A percentile compares a stretch with the other conserved stretches of the same genome.
Conservation (phyloP, 768 basidiomycete species). For the Termitomyces sp. region DNA sequence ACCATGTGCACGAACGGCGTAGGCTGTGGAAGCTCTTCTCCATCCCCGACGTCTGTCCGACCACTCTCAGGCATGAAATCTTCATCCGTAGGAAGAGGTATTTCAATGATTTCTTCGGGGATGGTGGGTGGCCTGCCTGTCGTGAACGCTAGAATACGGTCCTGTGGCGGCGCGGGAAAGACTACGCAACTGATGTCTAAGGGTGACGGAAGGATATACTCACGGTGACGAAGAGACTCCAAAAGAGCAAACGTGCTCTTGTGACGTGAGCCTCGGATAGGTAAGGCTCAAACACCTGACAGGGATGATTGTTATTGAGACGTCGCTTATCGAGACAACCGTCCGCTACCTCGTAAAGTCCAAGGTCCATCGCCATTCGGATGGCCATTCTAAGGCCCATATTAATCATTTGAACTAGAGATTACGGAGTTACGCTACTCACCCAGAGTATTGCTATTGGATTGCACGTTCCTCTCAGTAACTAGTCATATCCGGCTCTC, state of each 20-base stretch:
- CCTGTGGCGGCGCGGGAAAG: not conserved
- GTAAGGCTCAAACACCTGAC: slow-evolving; percentile 10
- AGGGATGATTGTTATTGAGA: not conserved
- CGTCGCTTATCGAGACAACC: slow-evolving; percentile 1
- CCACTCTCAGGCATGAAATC: slow-evolving; percentile 10
- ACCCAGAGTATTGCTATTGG: slow-evolving; percentile 15
- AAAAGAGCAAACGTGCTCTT: slow-evolving; percentile 12
- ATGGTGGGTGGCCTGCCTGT: slow-evolving; percentile 11
- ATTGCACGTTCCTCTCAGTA: not conserved
- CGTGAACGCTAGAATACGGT: slow-evolving; percentile 12
- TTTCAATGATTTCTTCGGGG: slow-evolving; percentile 13
- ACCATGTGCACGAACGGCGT: slow-evolving; percentile 12
- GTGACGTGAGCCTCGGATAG: slow-evolving; percentile 9
- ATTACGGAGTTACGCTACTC: not conserved
- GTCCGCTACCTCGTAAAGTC: slow-evolving; percentile 11
- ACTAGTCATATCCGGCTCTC: not conserved
- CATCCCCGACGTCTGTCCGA: slow-evolving; percentile 2
- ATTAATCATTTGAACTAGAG: slow-evolving; percentile 1
- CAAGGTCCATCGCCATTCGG: slow-evolving; percentile 14
- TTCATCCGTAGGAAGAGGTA: slow-evolving; percentile 13
- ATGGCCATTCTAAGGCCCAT: slow-evolving; percentile 10
- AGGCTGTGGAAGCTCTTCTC: slow-evolving; percentile 7
- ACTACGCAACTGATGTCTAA: not conserved
- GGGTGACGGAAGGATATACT: not conserved
- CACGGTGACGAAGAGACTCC: slow-evolving; percentile 14